Evolutionary conservation across 352 stramenopile species (phyloP), one percentile per base, ranked within the genome.

Genomic region (Globisporangium nagaii): DNA sequence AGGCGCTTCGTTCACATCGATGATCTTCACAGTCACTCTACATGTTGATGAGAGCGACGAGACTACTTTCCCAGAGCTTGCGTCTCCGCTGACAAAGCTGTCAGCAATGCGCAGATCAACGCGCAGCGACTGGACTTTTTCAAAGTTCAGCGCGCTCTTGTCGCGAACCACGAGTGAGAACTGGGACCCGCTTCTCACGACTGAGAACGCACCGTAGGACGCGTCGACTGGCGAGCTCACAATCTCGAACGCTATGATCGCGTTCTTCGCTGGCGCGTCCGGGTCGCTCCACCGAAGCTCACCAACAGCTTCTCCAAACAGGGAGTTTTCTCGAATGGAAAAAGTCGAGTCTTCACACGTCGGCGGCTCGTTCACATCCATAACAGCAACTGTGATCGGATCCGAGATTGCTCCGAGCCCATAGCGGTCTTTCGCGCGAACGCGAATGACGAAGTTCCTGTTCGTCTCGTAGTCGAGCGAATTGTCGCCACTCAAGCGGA

Each of bases 1-100:
- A 4, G 75, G 75, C 19, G 71, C 46, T 25, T 86, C 75, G 25
- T 86, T 84, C 12, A 83, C 56, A 48, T 84, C 64, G 32, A 65
- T 9, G 0, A 86, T 49, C 19, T 70, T 27, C 24, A 86, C 57
- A 15, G 42, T 66, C 3, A 79, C 30, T 12, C 34, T 10, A 36
- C 75, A 86, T 4, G 43, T 62, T 10, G 73, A 70, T 13, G 62
- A 64, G 9, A 86, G 34, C 31, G 73, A 83, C 3, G 68, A 76
- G 28, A 76, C 60, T 7, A 52, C 37, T 20, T 58, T 56, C 4
- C 49, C 35, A 1, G 27, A 22, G 31, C 19, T 49, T 15, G 24
- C 25, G 30, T 32, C 20, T 24, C 37, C 51, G 19, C 20, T 42
- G 11, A 58, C 51, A n/a, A 58, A 58, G 5, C 15, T 49, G 40